These are phyloP conservation scores for Pseudogymnoascus pannorum DNA, from an alignment of 2,329 filamentous ascomycete genomes.

Conservation along the genomic window DNA sequence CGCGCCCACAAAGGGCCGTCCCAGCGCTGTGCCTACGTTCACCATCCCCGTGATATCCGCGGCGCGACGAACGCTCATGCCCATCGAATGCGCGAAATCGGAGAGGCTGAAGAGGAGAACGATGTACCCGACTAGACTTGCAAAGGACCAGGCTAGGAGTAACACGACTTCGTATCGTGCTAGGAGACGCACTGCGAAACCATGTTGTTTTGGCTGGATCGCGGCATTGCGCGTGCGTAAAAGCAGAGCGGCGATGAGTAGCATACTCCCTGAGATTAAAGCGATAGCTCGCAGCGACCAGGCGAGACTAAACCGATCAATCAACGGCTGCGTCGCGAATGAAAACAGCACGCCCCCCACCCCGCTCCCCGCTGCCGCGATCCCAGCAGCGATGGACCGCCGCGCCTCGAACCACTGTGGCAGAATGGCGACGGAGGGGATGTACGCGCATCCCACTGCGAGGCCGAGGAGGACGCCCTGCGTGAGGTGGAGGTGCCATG, in stretches of 20 bases:
- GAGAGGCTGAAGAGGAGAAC: slow-evolving; percentile 40
- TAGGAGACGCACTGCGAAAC: slow-evolving; percentile 25
- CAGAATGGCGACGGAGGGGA: slow-evolving; percentile 44
- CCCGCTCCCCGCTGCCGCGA: slow-evolving; percentile 46
- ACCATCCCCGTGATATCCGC: slow-evolving; percentile 36
- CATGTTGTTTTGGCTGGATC: slow-evolving; percentile 11
- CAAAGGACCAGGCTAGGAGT: slow-evolving; percentile 36
- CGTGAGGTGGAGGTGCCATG: slow-evolving; percentile 54
- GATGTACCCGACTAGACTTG: slow-evolving; percentile 41
- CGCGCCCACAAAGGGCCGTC: slow-evolving; percentile 39
- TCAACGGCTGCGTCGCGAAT: slow-evolving; percentile 43
- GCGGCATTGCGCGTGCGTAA: slow-evolving; percentile 18
- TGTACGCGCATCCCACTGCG: slow-evolving; percentile 54
- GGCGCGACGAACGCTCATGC: slow-evolving; percentile 33
- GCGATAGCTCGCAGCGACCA: slow-evolving; percentile 46
- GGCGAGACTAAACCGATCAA: slow-evolving; percentile 39
- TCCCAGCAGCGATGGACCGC: slow-evolving; percentile 48
- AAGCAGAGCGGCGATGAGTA: slow-evolving; percentile 12
- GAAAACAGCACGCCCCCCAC: slow-evolving; percentile 46
- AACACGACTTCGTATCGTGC: slow-evolving; percentile 31
- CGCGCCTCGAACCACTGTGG: slow-evolving; percentile 52
- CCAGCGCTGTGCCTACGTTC: slow-evolving; percentile 41
- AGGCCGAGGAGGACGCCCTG: slow-evolving; percentile 54
- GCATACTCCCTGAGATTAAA: slow-evolving; percentile 12
- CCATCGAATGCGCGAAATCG: slow-evolving; percentile 38